phyloP scores from a whole-genome alignment of 352 stramenopile species.

The Pythium monospermum region DNA sequence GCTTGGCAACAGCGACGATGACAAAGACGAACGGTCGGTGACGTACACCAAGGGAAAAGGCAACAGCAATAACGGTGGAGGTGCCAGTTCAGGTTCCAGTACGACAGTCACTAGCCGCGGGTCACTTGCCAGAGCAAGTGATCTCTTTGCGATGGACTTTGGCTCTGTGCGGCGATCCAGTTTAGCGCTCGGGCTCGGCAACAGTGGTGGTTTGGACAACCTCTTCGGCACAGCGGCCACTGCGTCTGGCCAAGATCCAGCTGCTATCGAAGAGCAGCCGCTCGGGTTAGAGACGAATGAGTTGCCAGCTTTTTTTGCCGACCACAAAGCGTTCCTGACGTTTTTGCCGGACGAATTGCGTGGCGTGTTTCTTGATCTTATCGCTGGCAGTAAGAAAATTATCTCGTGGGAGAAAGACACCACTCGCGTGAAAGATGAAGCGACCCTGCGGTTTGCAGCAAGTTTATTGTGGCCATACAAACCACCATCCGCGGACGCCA shows the following conservation, averaged over 20 bases:
- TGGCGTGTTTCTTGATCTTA: slow-evolving; percentile 44
- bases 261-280: neutral
- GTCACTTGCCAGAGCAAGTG: slow-evolving; percentile 50
- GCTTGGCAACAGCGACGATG: slow-evolving; percentile 27
- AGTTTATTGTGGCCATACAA: slow-evolving; percentile 63
- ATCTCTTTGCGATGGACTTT: slow-evolving; percentile 72
- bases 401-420: slow-evolving; percentile 59
- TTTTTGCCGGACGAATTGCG: slow-evolving; percentile 41
- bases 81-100: neutral
- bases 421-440: slow-evolving; percentile 58
- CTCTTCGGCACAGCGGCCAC: neutral
- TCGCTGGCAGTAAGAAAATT: slow-evolving; percentile 44
- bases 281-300: slow-evolving; percentile 34
- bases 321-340: slow-evolving; percentile 43
- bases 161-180: slow-evolving; percentile 27
- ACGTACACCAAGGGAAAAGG: slow-evolving; percentile 19
- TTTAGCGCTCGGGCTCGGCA: slow-evolving; percentile 20
- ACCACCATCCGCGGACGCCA: neutral
- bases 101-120: slow-evolving; percentile 3
- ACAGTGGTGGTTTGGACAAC: neutral
- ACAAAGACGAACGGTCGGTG: slow-evolving; percentile 14
- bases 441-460: slow-evolving; percentile 62
- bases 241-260: slow-evolving; percentile 14
- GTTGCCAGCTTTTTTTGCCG: slow-evolving; percentile 46
- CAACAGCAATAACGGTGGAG: neutral